Evolutionary conservation across 257 asterid genomes (phyloP), one percentile per base, ranked within the genome.

Genomic region (Solanum pinnatisectum): DNA sequence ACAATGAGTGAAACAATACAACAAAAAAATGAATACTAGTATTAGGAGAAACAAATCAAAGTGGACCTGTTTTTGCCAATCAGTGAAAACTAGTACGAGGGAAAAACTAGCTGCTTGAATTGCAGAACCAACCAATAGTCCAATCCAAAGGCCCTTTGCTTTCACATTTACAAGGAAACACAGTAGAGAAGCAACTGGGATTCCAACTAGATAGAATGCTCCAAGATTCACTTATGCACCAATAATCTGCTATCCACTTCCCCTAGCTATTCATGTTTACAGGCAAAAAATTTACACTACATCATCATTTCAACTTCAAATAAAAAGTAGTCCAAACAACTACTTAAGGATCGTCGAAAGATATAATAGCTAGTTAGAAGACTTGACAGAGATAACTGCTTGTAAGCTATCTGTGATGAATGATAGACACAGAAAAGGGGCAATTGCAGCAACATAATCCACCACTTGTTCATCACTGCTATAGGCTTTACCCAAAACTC

Each of bases 161-260:
- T 88, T 90, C 44, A 90, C 39, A 12, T 91, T 89, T 12, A 39
- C 42, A 16, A 49, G 10, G 56, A 94, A 93, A n/a, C 93, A 93
- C 2, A 92, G 39, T 9, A 87, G 12, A 35, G 86, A 42, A 16
- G 93, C 90, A 5, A 92, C 85, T n/a, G 97, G 96, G 73, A 93
- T 90, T 83, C 94, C 97, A 46, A 90, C 88, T 0, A 92, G 16
- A 79, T 91, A 94, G 72, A 85, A 93, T 59, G 96, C 89, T 46
- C 90, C 95, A 6, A 94, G 79, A 87, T 94, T 94, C 11, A 94
- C 91, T 67, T 91, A 91, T 20, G 94, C 95, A 36, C 97, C 96
- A 20, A 91, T 52, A 3, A 87, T 92, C 68, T 92, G 96, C 96
- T 94, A 92, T 30, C 97, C 95, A 85, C 95, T 88, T 37, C 94